phyloP scores from a whole-genome alignment of 768 basidiomycete species.

The Suillus occidentalis region DNA sequence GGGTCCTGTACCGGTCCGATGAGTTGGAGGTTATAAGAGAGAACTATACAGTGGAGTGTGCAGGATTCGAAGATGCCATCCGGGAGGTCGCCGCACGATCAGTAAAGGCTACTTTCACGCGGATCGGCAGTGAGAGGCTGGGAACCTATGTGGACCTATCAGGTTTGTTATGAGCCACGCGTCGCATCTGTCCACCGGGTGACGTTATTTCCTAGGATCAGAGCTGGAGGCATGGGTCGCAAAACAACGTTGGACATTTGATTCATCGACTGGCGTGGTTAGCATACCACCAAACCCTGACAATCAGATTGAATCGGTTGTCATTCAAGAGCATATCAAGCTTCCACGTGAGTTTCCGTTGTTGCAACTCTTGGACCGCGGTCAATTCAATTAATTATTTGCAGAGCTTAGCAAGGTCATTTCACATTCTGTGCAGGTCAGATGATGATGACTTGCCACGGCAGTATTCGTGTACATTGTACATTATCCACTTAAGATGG shows the following conservation, averaged over 20 bases:
- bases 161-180: slow-evolving; percentile 40
- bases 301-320: slow-evolving; percentile 83
- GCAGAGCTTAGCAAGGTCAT: slow-evolving; percentile 77
- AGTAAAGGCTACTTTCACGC: slow-evolving; percentile 75
- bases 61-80: slow-evolving; percentile 83
- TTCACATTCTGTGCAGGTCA: slow-evolving; percentile 64
- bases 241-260: slow-evolving; percentile 66
- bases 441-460: slow-evolving; percentile 32
- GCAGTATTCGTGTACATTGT: neutral
- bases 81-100: slow-evolving; percentile 75
- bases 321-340: slow-evolving; percentile 82
- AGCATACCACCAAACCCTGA: slow-evolving; percentile 79
- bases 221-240: slow-evolving; percentile 60
- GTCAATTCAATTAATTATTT: slow-evolving; percentile 2
- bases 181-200: slow-evolving; percentile 2
- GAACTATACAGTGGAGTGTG: slow-evolving; percentile 83
- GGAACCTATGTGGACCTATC: slow-evolving; percentile 69
- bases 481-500: neutral
- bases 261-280: slow-evolving; percentile 55
- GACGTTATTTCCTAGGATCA: slow-evolving; percentile 38
- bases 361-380: neutral
- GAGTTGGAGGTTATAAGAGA: slow-evolving; percentile 72
- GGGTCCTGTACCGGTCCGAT: slow-evolving; percentile 71
- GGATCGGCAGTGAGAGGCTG: slow-evolving; percentile 66
- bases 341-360: slow-evolving; percentile 63